Evolutionary conservation across 805 yeast genomes (phyloP), one percentile per base, ranked within the genome.

Genomic region (Candida yuanshanica): DNA sequence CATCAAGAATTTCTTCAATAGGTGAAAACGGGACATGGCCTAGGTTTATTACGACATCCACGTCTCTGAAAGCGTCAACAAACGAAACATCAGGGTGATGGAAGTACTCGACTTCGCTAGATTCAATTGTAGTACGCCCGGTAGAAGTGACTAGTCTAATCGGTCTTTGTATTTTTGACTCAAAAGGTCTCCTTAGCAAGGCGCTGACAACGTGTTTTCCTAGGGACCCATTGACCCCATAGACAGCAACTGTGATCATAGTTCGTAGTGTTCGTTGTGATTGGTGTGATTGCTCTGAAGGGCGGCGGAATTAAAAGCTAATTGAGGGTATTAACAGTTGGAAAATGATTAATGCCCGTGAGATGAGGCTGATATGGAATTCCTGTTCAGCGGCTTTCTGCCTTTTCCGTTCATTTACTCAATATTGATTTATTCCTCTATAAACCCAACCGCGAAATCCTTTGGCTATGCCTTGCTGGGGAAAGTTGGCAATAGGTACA

Each of bases 141-240:
- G 48, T 41, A 11, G 38, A 12, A 6, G 82, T 67, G 44, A 78
- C 47, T 0, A 74, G 78, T 44, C 66, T 67, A 42, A 80, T 58
- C 20, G 85, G 85, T 31, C 62, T 62, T 1, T 59, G 35, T 46
- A 65, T 57, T 45, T 71, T 70, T 43, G 57, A 58, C 17, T 61
- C 55, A 50, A 77, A 75, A 5, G 56, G 48, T 16, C 68, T 52
- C 3, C 70, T 63, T 14, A 68, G 50, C 35, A 79, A 59, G 7
- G 79, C 77, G 1, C 59, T 62, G 16, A 75, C 42, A 27, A 65
- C 58, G 29, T 76, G 74, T 45, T 62, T 58, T 35, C 80, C 83
- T 31, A 79, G 58, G 46, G 56, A 45, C 23, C 86, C 84, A 46
- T 68, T 62, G 36, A 69, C 50, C 24, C 85, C 85, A 43, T 72